Evolutionary conservation across 495 filamentous ascomycete species (phyloP).

Genomic region (Penicillium ucsense): DNA sequence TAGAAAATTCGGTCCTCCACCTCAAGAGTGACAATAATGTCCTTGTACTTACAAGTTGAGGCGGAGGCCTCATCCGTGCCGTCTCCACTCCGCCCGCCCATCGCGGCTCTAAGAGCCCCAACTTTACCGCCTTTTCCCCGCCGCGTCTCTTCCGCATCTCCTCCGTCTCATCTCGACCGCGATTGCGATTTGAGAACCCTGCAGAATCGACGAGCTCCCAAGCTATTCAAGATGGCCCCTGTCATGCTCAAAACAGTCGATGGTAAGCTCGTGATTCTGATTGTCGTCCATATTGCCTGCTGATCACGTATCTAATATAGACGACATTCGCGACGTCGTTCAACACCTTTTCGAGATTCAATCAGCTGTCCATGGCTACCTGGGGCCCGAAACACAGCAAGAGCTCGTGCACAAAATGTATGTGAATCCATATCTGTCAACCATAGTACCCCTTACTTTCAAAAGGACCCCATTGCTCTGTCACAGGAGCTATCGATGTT

Average conservation of each 20-base stretch:
- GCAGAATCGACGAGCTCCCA: too few relatives aligned
- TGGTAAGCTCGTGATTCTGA: slow-evolving; percentile 22
- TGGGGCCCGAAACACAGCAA: slow-evolving; percentile 50
- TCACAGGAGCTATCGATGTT: neutral
- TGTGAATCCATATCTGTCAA: neutral
- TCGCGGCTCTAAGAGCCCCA: neutral
- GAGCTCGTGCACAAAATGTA: slow-evolving; percentile 57
- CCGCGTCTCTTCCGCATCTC: slow-evolving; percentile 6
- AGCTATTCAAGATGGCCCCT: slow-evolving; percentile 30
- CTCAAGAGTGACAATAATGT: too few relatives aligned
- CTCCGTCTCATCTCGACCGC: neutral
- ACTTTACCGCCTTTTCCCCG: slow-evolving; percentile 14
- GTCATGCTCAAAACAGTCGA: slow-evolving; percentile 39
- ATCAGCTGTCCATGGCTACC: slow-evolving; percentile 59
- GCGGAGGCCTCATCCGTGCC: neutral
- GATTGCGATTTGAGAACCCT: neutral
- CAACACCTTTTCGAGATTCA: slow-evolving; percentile 83
- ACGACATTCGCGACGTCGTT: slow-evolving; percentile 51
- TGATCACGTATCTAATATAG: slow-evolving; percentile 14
- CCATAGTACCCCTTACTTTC: too few relatives aligned
- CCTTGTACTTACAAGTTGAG: too few relatives aligned
- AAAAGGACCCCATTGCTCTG: neutral
- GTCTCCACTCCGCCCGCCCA: neutral
- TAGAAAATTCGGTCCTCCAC: too few relatives aligned
- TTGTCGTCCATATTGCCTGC: too few relatives aligned